Evolutionary conservation across 116 monocot species (phyloP).

Genomic region (Dioscorea cayenensis): DNA sequence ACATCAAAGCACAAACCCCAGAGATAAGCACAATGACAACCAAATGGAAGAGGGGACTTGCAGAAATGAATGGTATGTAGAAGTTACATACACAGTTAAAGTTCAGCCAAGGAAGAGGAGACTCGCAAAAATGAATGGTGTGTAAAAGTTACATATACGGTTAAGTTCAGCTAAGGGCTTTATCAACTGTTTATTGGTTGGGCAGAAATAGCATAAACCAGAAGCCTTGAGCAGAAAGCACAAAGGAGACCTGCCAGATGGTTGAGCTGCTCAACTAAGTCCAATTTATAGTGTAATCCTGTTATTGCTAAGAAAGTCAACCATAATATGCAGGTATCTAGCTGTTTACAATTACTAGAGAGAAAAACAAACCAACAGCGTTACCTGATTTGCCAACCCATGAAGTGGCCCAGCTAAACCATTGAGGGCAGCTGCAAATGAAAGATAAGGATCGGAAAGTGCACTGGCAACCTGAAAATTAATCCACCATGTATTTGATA

Average conservation of each 20-base stretch:
- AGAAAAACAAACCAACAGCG: neutral
- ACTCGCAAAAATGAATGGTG: neutral
- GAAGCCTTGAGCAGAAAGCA: too few species aligned
- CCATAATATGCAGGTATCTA: too few species aligned
- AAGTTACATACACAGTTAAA: neutral
- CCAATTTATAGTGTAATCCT: too few species aligned
- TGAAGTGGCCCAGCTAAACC: constrained; percentile 98
- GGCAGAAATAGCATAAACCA: too few species aligned
- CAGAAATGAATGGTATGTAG: neutral
- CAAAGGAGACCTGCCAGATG: too few species aligned
- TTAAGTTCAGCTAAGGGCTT: too few species aligned
- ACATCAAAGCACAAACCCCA: too few species aligned
- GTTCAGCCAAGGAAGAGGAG: neutral
- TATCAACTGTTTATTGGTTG: too few species aligned
- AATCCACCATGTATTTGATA: neutral
- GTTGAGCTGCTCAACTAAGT: too few species aligned
- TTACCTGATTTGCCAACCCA: constrained; percentile 99
- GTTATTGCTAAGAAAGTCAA: too few species aligned
- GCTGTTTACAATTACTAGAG: neutral
- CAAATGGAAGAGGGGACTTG: neutral
- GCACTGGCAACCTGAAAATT: constrained; percentile 85
- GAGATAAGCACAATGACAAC: neutral
- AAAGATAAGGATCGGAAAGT: constrained; percentile 92
- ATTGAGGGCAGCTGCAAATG: constrained; percentile 95
- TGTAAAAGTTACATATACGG: neutral